These are phyloP conservation scores for Microcyclospora tardicrescens DNA, from an alignment of 2,329 filamentous ascomycete species.

Conservation along the genomic window DNA sequence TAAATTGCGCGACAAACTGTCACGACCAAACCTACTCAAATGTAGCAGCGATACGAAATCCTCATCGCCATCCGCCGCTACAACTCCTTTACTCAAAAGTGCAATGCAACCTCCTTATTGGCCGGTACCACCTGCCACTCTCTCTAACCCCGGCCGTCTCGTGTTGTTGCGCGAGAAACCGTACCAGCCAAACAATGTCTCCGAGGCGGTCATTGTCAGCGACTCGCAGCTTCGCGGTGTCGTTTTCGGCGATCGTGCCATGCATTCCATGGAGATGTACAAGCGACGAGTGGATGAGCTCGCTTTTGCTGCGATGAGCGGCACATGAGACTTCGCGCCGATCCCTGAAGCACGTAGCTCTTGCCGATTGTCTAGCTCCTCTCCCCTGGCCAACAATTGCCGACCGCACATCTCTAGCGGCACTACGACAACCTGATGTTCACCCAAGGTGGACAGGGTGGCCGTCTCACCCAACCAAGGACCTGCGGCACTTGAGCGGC, in stretches of 20 bases:
- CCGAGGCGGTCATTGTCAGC: conserved; percentile 54
- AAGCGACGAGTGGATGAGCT: conserved; percentile 56
- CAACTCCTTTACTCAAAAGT: conserved; percentile 1
- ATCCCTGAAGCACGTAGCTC: no score
- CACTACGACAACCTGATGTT: no score
- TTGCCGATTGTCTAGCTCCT: no score
- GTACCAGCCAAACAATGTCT: conserved; percentile 33
- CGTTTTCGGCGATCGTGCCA: conserved; percentile 70
- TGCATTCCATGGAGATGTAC: conserved; percentile 71
- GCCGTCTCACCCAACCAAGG: no score
- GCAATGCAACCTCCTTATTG: conserved; percentile 31
- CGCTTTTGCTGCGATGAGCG: conserved; percentile 50
- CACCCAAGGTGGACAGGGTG: no score
- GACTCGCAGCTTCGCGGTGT: conserved; percentile 57
- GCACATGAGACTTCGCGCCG: no score
- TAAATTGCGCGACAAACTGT: conserved; percentile 6
- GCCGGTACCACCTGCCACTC: conserved; percentile 51
- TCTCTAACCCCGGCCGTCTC: conserved; percentile 58
- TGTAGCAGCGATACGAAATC: conserved; percentile 2
- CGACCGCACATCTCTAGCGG: no score
- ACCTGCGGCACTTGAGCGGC: no score
- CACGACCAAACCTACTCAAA: conserved; percentile 1
- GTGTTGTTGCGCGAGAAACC: conserved; percentile 46
- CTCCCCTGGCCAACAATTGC: no score
- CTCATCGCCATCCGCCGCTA: conserved; percentile 1